Base-by-base conservation (phyloP, 352 stramenopile species). In the Globisporangium sylvaticum region DNA sequence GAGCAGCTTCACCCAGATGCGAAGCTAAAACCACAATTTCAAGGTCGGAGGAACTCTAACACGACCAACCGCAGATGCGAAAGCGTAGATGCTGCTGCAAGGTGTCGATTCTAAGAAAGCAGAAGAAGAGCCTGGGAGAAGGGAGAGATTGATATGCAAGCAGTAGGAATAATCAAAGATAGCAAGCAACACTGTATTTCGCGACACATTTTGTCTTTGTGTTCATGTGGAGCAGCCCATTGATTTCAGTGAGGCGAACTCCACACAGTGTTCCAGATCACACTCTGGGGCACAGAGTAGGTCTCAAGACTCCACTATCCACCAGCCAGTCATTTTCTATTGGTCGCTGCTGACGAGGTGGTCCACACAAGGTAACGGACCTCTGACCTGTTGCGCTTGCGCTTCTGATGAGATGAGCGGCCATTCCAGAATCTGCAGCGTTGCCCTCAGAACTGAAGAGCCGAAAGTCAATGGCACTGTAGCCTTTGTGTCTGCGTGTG, bases 1-100 rank as follows among this genome's bases (percentile, higher is more conserved):
- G 24, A 86, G 78, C 65, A 88, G 80, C 67, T 88, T 88, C 55
- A 87, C 80, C 2, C 80, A 65, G 42, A 69, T 69, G 46, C 42
- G 54, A 37, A 71, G 34, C 42, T 62, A 39, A n/a, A 42, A 42
- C 39, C 39, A 6, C 31, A 46, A 46, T 46, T 46, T 18, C 39
- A n/a, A 46, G 39, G 8, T 46, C 39, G 12, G 8, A 46, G 39
- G 15, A n/a, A 6, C 6, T 15, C 3, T 20, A n/a, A 46, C 0
- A 34, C 31, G 34, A 39, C 14, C 34, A 9, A 39, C 39, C 39
- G 39, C 39, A n/a, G 39, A 46, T 46, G 39, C 39, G 15, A 8
- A 20, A 46, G 15, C 39, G 14, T 9, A 46, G 1, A 18, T 46
- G 39, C 39, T 46, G 39, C 39, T 34, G 31, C 31, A 54, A 27